phyloP scores from a whole-genome alignment of 805 yeast genomes.

The Phaffomyces opuntiae region DNA sequence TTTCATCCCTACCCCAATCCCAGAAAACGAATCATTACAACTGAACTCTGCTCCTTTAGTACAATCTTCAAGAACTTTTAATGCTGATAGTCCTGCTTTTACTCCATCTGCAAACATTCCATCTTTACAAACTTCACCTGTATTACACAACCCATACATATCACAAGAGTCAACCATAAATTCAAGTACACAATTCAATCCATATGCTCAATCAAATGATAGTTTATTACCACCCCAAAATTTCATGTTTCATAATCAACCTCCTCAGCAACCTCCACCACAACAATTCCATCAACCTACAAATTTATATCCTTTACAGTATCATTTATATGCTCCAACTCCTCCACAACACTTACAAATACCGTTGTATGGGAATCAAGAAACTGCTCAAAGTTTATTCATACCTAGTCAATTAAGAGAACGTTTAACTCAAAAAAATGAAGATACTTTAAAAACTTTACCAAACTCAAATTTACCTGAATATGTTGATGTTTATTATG shows the following conservation, averaged over 20 bases:
- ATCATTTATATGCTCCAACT: conserved; percentile 84
- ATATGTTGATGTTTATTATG: conserved; percentile 74
- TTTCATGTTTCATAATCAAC: conserved; percentile 10
- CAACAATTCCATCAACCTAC: conserved; percentile 3
- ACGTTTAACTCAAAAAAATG: conserved; percentile 62
- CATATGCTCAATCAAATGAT: conserved; percentile 12
- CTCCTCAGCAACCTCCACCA: conserved; percentile 11
- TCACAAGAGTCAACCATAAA: background rate
- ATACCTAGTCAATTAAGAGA: conserved; percentile 69
- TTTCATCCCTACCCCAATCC: conserved; percentile 20
- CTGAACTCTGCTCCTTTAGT: background rate
- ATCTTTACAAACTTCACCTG: conserved; percentile 7
- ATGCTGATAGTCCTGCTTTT: conserved; percentile 28
- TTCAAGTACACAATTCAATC: conserved; percentile 11
- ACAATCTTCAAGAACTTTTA: conserved; percentile 19
- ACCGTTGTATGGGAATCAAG: conserved; percentile 63
- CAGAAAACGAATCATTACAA: background rate
- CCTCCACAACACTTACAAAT: conserved; percentile 68
- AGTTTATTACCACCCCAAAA: conserved; percentile 12
- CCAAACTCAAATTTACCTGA: conserved; percentile 60
- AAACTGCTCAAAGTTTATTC: conserved; percentile 62
- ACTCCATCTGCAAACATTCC: conserved; percentile 9
- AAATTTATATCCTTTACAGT: conserved; percentile 52
- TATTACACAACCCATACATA: conserved; percentile 10
- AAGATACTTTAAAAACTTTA: conserved; percentile 68